Percentiles rank a stretch among this genome's conserved stretches.
Conservation (phyloP, 75 land plant genomes). For the Picea glauca region DNA sequence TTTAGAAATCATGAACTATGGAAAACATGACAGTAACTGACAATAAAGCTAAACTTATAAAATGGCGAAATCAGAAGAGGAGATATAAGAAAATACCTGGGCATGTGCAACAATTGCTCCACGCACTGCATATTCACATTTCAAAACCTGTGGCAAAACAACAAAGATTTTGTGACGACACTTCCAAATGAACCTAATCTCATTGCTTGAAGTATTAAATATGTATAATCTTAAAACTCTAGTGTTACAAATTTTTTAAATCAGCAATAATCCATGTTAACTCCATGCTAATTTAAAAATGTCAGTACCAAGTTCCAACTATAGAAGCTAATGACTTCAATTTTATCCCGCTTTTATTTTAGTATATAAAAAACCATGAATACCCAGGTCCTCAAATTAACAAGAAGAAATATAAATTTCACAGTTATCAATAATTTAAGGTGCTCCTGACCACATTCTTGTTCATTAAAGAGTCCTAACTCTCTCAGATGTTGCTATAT, state of each 20-base stretch:
- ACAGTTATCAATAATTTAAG: neutral
- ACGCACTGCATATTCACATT: constrained; percentile 97
- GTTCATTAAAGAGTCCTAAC: neutral
- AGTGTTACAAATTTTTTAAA: too few relatives aligned
- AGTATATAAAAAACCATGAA: neutral
- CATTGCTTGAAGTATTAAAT: neutral
- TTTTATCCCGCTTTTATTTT: neutral
- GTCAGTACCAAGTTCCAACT: too few relatives aligned
- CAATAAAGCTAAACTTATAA: neutral
- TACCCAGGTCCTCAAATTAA: neutral
- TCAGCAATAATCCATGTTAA: neutral
- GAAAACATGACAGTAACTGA: neutral
- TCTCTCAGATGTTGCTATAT: neutral
- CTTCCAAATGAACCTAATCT: neutral
- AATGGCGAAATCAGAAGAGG: neutral
- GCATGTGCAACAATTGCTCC: constrained; percentile 92
- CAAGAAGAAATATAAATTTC: neutral
- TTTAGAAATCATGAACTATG: neutral
- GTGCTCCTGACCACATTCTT: neutral
- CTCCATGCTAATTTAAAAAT: neutral
- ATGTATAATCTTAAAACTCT: too few relatives aligned
- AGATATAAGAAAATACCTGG: constrained; percentile 48
- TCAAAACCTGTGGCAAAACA: constrained; percentile 56
- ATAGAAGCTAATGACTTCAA: neutral
- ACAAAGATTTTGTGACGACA: neutral